Evolutionary conservation across 192 early-diverging fungal species (phyloP), one percentile per base, ranked within the genome.

Genomic region (Piromyces sp.): DNA sequence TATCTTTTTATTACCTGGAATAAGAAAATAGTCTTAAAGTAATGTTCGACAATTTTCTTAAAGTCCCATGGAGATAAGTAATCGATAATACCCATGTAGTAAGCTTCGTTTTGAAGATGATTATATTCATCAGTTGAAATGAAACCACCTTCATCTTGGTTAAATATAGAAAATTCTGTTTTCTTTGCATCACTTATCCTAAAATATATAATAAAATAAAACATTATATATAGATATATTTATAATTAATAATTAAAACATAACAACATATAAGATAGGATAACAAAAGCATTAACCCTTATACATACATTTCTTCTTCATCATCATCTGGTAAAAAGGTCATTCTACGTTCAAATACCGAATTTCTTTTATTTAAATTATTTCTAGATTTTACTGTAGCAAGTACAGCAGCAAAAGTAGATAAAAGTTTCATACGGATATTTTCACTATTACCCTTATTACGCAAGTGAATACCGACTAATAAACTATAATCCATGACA

Each of bases 401-500:
- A 7, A 68, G 26, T 68, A 68, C 51, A 11, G 51, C 51, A 28
- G 26, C 51, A n/a, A 68, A 68, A n/a, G 51, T 68, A 26, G 51
- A 17, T 68, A 68, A 68, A 68, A 68, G 51, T 68, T 68, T 68
- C 51, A 68, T 68, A 68, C 51, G 82, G 11, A 82, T 79, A 30
- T 38, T 80, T 36, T 82, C 79, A 37, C 81, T 78, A 82, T 98
- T 97, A 36, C 95, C 96, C 36, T 92, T 89, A 30, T 90, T 87
- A 31, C 93, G 87, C 82, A 96, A 94, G 84, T 98, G 96, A 36
- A 97, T 90, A 13, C 98, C 98, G 80, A 99, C 85, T n/a, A 99
- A 86, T 81, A 99, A 89, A 82, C 95, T 96, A 87, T 99, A 99
- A 87, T 99, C 98, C 98, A 99, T 99, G 80, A 99, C 98, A n/a